Evolutionary conservation across 2,329 filamentous ascomycete species (phyloP), one percentile per base, ranked within the genome.

Genomic region (Ophioceras dolichostomum): DNA sequence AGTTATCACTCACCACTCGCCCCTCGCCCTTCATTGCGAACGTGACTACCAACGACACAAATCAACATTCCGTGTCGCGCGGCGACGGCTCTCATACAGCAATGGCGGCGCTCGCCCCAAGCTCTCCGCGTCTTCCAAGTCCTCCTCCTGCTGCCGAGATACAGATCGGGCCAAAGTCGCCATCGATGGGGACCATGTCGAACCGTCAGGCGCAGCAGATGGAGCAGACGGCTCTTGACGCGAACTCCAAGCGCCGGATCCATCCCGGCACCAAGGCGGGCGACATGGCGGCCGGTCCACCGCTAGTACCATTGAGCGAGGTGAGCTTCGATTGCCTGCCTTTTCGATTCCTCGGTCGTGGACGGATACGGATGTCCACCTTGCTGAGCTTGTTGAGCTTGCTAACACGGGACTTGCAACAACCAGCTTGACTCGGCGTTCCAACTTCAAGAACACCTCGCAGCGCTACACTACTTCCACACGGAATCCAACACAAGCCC

Each of bases 391-490:
- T 9, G 5, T n/a, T 10, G 14, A 10, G 28, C 28, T n/a, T 9
- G n/a, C 24, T 10, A 16, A 12, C 10, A 18, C 17, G 22, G 28
- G 37, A n/a, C 31, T 16, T 24, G 29, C 18, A 9, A 12, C 20
- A 19, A 32, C 38, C 57, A 95, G 84, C 86, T 98, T 47, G 88
- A 98, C 55, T 96, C 89, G 17, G 84, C 91, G 32, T 98, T 96
- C 57, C 91, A 95, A 58, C 76, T 96, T 14, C 93, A 95, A 59
- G 91, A 98, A 61, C 89, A 98, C 54, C 79, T 98, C 38, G 89
- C 93, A 58, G 85, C 91, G 26, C 74, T 95, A 13, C 85, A 96
- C 64, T 79, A 88, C 58, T 70, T 82, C 55, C 79, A 83, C 55
- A 94, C 85, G 2, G 68, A 65, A 37, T 67, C 71, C 44, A 74